phyloP scores from a whole-genome alignment of 1,139 yeast species.

The Arxiozyma bovina region DNA sequence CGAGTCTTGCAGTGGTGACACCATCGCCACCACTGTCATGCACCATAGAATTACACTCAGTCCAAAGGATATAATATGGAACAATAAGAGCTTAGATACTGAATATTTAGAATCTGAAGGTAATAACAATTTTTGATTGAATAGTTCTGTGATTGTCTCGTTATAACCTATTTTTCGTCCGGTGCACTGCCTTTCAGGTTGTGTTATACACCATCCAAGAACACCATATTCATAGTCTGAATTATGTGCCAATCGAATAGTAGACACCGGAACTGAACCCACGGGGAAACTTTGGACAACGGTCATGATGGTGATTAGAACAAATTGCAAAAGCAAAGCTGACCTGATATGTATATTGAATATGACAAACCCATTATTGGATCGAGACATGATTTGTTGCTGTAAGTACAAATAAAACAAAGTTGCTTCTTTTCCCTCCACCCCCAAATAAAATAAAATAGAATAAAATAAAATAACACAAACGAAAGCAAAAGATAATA shows the following conservation, averaged over 20 bases:
- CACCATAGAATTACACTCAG: conserved; percentile 41
- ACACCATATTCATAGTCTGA: conserved; percentile 62
- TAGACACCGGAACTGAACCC: conserved; percentile 48
- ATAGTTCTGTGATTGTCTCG: conserved; percentile 25
- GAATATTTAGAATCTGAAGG: conserved; percentile 56
- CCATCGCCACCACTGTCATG: conserved; percentile 34
- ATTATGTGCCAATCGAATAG: conserved; percentile 41
- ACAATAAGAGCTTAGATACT: conserved; percentile 61
- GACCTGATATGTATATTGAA: neutral
- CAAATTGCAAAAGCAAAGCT: neutral
- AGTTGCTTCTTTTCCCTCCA: neutral
- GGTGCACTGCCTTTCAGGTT: conserved; percentile 41
- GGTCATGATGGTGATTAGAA: conserved; percentile 1
- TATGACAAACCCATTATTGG: neutral
- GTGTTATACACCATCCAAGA: conserved; percentile 61
- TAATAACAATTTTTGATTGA: conserved; percentile 33
- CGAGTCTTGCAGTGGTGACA: conserved; percentile 30
- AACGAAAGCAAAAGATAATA: no score
- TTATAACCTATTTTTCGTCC: conserved; percentile 36
- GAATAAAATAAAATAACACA: no score
- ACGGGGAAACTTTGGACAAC: conserved; percentile 20
- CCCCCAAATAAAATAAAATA: no score
- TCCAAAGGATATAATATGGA: conserved; percentile 76
- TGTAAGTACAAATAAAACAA: neutral
- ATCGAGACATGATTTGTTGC: neutral